Evolutionary conservation across 768 basidiomycete species (phyloP), one percentile per base, ranked within the genome.

Genomic region (Sutorius australiensis): DNA sequence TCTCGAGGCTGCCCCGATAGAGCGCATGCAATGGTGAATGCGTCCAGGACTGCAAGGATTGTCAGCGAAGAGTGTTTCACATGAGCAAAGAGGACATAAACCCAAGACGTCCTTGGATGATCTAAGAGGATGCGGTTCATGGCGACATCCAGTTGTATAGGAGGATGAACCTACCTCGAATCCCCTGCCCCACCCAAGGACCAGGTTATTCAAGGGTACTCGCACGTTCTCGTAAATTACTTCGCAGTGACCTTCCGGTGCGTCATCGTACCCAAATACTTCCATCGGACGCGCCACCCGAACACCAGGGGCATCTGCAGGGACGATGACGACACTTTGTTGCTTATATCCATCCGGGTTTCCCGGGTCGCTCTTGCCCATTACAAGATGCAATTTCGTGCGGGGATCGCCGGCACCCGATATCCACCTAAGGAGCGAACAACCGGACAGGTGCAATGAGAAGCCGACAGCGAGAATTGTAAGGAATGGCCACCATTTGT

Each of bases 21-120:
- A 89, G 36, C 97, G 85, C 97, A 99, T 99, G 77, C 95, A 97
- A 66, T 95, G 92, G 64, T 95, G 94, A 61, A 95, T 89, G 50
- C 94, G 87, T n/a, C 94, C 94, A 46, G 94, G 94, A 38, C 92
- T 92, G 37, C 60, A 43, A 45, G 37, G 31, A 42, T 34, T 7
- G 33, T 57, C 2, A 46, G 24, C 27, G 21, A 53, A 46, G 24
- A 17, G 27, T 14, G 2, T 21, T 3, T 38, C 38, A 33, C 3
- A 49, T 30, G 14, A 46, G 1, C 31, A 34, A 31, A 45, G 21
- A 34, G 39, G 39, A 50, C 11, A 63, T 79, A 43, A 67, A 89
- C 89, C 94, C 95, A 48, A 98, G 84, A 57, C 95, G 90, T 39
- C 94, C 94, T 81, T 98, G 95, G 56, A 98, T 90, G 58, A 95